phyloP scores from a whole-genome alignment of 2,329 filamentous ascomycete genomes.

The Cytospora mali region DNA sequence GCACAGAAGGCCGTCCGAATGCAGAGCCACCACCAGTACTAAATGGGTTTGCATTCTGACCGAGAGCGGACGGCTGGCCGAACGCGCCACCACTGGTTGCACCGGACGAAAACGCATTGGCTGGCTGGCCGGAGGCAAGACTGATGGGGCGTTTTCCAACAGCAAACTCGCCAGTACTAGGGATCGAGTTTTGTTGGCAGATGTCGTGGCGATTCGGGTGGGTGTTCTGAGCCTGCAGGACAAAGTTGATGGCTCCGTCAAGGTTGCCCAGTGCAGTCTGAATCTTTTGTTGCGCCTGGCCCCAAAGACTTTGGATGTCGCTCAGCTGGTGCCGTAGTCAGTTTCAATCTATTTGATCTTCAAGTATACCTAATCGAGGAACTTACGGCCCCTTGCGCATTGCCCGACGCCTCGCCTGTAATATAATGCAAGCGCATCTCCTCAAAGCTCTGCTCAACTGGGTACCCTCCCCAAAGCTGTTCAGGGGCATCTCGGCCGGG shows the following conservation, averaged over 20 bases:
- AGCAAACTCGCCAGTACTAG: constrained; percentile 50
- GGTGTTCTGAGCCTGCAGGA: constrained; percentile 65
- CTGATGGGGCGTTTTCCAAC: constrained; percentile 40
- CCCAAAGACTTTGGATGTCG: constrained; percentile 63
- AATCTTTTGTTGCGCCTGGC: constrained; percentile 70
- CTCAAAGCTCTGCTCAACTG: constrained; percentile 84
- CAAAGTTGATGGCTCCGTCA: constrained; percentile 71
- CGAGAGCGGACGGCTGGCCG: constrained; percentile 44
- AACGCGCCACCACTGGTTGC: constrained; percentile 36
- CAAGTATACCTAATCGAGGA: neutral
- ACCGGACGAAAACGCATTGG: constrained; percentile 35
- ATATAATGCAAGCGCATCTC: constrained; percentile 81
- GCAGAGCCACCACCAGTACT: constrained; percentile 33
- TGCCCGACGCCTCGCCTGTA: constrained; percentile 60
- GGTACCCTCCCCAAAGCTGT: constrained; percentile 79
- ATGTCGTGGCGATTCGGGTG: constrained; percentile 77
- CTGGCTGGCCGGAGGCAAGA: constrained; percentile 16
- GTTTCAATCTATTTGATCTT: constrained; percentile 28
- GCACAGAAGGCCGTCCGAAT: constrained; percentile 34
- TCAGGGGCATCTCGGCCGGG: constrained; percentile 75
- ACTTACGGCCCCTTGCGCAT: constrained; percentile 55
- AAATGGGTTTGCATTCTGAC: constrained; percentile 44
- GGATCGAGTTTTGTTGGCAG: constrained; percentile 49
- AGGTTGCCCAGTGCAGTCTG: constrained; percentile 69
- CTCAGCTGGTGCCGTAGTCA: constrained; percentile 49